These are phyloP conservation scores for Przewalskia tangutica DNA, from an alignment of 257 asterid species.

Conservation along the genomic window DNA sequence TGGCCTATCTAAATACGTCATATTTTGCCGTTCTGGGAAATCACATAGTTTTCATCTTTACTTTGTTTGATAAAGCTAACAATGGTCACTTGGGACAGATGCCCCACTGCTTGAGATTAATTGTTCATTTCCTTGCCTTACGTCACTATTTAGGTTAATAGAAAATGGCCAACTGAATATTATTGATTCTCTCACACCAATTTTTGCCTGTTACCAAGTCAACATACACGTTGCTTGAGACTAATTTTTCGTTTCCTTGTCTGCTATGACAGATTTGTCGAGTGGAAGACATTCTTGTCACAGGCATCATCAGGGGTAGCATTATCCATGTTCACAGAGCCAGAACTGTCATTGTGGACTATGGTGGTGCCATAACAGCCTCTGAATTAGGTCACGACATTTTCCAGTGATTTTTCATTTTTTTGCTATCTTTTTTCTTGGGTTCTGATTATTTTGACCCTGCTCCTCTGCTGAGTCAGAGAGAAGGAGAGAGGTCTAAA, in stretches of 20 bases:
- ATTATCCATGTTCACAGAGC: slow-evolving; percentile 92
- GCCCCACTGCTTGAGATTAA: background rate
- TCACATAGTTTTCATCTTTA: background rate
- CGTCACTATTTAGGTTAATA: background rate
- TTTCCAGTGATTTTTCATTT: slow-evolving; percentile 2
- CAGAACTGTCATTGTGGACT: slow-evolving; percentile 65
- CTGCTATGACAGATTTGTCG: slow-evolving; percentile 65
- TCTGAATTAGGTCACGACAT: slow-evolving; percentile 63
- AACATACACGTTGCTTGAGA: background rate
- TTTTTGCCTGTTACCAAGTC: background rate
- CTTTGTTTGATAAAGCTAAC: background rate
- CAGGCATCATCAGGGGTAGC: slow-evolving; percentile 79
- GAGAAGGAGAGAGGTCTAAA: background rate
- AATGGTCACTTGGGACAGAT: background rate
- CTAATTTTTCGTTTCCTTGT: slow-evolving; percentile 11
- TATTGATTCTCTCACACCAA: background rate
- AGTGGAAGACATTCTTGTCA: slow-evolving; percentile 83
- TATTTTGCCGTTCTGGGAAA: background rate
- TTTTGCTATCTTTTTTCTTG: slow-evolving; percentile 4
- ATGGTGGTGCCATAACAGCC: slow-evolving; percentile 74
- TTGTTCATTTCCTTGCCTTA: background rate
- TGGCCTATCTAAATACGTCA: background rate
- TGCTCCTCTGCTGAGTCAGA: slow-evolving; percentile 2
- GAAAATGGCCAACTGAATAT: background rate
- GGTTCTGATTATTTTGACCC: slow-evolving; percentile 5